Conservation (phyloP, 805 yeast genomes). For the Starmera dryadoides region DNA sequence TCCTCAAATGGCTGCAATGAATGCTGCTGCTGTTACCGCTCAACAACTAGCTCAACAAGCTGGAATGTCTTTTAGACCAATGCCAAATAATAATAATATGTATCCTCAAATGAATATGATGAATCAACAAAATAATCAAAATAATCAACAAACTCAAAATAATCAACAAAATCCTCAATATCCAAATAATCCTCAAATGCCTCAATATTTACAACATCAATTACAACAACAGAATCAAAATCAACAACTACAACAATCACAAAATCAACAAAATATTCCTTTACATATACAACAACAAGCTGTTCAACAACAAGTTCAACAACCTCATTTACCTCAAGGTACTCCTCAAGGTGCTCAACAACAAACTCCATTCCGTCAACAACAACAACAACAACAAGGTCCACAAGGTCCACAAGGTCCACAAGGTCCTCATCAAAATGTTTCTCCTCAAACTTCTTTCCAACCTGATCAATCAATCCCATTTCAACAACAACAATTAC, state of each 20-base stretch:
- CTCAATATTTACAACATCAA: constrained; percentile 2
- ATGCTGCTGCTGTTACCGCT: too few species aligned
- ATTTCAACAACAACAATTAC: background rate
- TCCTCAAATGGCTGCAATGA: constrained; percentile 24
- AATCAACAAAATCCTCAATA: constrained; percentile 3
- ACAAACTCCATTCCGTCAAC: background rate
- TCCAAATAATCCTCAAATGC: constrained; percentile 6
- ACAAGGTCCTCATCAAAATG: background rate
- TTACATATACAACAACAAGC: constrained; percentile 4
- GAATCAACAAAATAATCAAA: constrained; percentile 15
- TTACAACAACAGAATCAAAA: constrained; percentile 1
- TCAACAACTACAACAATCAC: constrained; percentile 1
- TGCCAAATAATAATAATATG: constrained; percentile 4
- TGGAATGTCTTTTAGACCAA: constrained; percentile 23
- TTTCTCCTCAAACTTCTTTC: background rate
- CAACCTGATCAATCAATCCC: background rate
- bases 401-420: background rate
- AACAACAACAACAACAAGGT: background rate
- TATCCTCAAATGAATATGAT: background rate
- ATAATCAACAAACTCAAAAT: constrained; percentile 12
- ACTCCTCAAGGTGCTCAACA: background rate
- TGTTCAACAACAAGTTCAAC: constrained; percentile 5
- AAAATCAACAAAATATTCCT: background rate
- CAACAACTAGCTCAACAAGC: too few species aligned
- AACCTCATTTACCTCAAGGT: constrained; percentile 7